phyloP scores from a whole-genome alignment of 2,329 filamentous ascomycete genomes.

The Trichophyton verrucosum region DNA sequence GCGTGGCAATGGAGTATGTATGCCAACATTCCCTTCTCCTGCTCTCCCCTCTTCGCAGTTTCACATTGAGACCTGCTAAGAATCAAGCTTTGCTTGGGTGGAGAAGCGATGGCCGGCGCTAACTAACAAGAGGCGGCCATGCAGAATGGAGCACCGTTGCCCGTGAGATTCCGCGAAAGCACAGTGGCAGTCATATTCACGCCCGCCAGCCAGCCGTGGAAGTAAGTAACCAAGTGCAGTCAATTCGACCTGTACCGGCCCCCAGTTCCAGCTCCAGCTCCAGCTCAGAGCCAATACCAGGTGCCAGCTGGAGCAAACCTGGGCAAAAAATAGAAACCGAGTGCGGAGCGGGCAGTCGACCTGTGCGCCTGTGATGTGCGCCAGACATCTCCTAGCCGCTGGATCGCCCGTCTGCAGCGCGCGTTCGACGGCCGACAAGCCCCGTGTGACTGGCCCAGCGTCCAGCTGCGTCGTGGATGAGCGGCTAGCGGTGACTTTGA shows the following conservation, averaged over 20 bases:
- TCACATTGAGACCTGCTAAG: constrained; percentile 2
- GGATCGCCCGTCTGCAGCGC: not conserved
- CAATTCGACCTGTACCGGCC: not conserved
- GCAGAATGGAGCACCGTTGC: not conserved
- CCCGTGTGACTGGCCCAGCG: not conserved
- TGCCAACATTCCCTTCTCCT: not conserved
- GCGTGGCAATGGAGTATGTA: not conserved
- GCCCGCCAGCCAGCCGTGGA: not conserved
- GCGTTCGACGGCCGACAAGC: not conserved
- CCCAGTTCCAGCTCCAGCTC: not conserved
- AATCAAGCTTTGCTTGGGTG: not conserved
- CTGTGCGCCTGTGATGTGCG: not conserved
- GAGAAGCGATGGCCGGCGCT: not conserved
- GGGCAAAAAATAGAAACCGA: not conserved
- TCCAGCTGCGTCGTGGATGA: not conserved
- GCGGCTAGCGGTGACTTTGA: not conserved
- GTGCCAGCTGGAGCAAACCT: not conserved
- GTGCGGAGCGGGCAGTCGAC: not conserved
- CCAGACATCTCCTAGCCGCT: not conserved
- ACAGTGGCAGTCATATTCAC: not conserved
- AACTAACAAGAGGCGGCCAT: not conserved
- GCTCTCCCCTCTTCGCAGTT: not conserved
- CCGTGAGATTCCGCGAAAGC: not conserved
- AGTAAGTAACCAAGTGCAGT: not conserved
- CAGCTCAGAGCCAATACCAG: not conserved